phyloP scores from a whole-genome alignment of 2,329 filamentous ascomycete species.

The Colletotrichum tamarilloi region DNA sequence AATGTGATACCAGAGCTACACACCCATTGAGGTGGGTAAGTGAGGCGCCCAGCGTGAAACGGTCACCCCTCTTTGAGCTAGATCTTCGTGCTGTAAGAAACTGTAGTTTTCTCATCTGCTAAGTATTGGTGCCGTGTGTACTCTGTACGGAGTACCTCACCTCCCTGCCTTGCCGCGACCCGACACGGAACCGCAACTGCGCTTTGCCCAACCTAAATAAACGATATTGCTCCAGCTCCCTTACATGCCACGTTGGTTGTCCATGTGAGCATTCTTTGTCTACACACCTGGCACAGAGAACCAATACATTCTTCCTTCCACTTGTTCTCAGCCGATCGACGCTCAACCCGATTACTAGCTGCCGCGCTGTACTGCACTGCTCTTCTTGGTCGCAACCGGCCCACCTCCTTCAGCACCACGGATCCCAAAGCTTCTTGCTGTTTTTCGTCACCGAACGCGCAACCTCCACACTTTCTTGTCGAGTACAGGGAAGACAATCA shows the following conservation, averaged over 20 bases:
- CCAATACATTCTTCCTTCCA: not conserved
- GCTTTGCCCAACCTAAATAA: not conserved
- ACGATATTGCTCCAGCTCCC: conserved; percentile 24
- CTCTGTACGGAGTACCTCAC: not conserved
- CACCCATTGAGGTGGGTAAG: too few relatives aligned
- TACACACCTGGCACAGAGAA: not conserved
- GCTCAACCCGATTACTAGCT: not conserved
- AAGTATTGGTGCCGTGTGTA: not conserved
- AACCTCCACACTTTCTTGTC: not conserved
- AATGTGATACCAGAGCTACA: too few relatives aligned
- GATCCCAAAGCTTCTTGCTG: not conserved
- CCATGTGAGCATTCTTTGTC: not conserved
- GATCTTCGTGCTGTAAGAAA: too few relatives aligned
- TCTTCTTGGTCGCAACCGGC: not conserved
- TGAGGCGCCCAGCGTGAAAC: too few relatives aligned
- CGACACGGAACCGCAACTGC: not conserved
- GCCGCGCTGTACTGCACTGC: not conserved
- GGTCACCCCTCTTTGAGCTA: too few relatives aligned
- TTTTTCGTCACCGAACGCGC: not conserved
- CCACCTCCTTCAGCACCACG: not conserved
- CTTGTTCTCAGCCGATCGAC: not conserved
- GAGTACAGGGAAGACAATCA: not conserved
- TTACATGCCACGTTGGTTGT: conserved; percentile 23
- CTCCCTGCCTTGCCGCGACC: conserved; percentile 1
- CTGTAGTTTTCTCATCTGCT: too few relatives aligned